Base-by-base conservation (phyloP, 148 eudicot genomes). In the Pharnaceum exiguum region DNA sequence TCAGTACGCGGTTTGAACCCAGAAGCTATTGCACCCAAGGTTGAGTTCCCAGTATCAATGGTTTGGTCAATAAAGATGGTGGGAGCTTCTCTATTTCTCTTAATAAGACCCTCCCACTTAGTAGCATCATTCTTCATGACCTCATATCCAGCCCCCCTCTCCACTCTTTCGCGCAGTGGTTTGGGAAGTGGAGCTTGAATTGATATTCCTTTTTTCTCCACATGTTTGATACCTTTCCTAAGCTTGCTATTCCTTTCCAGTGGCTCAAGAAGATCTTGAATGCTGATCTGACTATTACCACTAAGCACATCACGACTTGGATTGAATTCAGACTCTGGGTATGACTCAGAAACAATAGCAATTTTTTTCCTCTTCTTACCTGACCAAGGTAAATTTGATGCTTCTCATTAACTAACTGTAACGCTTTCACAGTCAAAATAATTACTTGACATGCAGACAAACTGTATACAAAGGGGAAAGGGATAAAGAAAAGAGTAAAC, bases 1-100 rank as follows among this genome's bases (percentile, higher is more conserved):
- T 76, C 81, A 50, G 82, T 79, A 66, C 96, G 80, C 32, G 99
- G 96, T 75, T 84, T 76, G 77, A 89, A 94, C 46, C 84, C 95
- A 61, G 91, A 76, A 68, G 96, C 99, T 68, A 94, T 94, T 55
- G 91, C 84, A 29, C 96, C 96, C 17, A 94, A 84, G 24, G 96
- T 86, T 25, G 99, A 86, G 74, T 65, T 79, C 1, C 82, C 90
- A 42, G 73, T 13, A 51, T 78, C 72, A 44, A 19, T 57, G 57
- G 74, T 79, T 40, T 76, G 67, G 63, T 84, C 85, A 83, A 94
- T 86, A 70, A 54, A 79, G 37, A 83, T 49, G 12, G 95, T 89
- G 50, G 91, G 74, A 31, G 95, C 83, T 66, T 94, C 96, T 66
- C 99, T 78, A 36, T 89, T 86, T 75, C 74, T 80, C 83, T 89